A percentile compares a stretch with the other conserved stretches of the same genome.
phyloP scores from a whole-genome alignment of 768 basidiomycete genomes.

The Tylopilus plumbeoviolaceoides region DNA sequence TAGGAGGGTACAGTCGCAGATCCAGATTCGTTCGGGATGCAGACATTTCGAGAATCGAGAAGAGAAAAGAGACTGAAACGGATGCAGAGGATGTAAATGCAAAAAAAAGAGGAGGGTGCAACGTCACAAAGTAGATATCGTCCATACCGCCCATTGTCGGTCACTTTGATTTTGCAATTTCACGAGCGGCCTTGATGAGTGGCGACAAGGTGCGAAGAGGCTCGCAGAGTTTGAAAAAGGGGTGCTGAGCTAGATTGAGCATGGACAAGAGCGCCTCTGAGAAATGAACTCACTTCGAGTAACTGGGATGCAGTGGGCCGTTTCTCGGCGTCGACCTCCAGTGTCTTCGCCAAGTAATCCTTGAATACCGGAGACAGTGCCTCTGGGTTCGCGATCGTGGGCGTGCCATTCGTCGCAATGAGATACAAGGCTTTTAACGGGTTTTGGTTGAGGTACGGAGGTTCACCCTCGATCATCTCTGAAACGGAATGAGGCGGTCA shows the following conservation, averaged over 20 bases:
- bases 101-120: slow-evolving; percentile 1
- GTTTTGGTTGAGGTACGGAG: slow-evolving; percentile 94
- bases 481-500: slow-evolving; percentile 5
- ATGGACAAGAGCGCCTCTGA: background rate
- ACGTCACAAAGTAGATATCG: slow-evolving; percentile 12
- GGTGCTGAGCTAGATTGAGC: slow-evolving; percentile 48
- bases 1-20: slow-evolving; percentile 11
- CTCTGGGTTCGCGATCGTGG: slow-evolving; percentile 90
- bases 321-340: slow-evolving; percentile 95
- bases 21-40: slow-evolving; percentile 10
- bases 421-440: slow-evolving; percentile 95
- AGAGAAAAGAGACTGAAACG: slow-evolving; percentile 6
- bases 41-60: slow-evolving; percentile 10
- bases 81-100: slow-evolving; percentile 19
- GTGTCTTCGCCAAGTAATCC: slow-evolving; percentile 81
- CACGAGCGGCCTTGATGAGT: slow-evolving; percentile 88
- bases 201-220: slow-evolving; percentile 83
- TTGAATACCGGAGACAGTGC: slow-evolving; percentile 72
- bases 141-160: slow-evolving; percentile 1
- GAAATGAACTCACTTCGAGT: slow-evolving; percentile 52
- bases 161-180: slow-evolving; percentile 66
- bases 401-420: slow-evolving; percentile 97
- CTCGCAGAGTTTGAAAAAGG: slow-evolving; percentile 86
- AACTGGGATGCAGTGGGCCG: slow-evolving; percentile 82
- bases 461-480: slow-evolving; percentile 99